Conservation (phyloP, 768 basidiomycete genomes). For the Kwoniella dejecticola region DNA sequence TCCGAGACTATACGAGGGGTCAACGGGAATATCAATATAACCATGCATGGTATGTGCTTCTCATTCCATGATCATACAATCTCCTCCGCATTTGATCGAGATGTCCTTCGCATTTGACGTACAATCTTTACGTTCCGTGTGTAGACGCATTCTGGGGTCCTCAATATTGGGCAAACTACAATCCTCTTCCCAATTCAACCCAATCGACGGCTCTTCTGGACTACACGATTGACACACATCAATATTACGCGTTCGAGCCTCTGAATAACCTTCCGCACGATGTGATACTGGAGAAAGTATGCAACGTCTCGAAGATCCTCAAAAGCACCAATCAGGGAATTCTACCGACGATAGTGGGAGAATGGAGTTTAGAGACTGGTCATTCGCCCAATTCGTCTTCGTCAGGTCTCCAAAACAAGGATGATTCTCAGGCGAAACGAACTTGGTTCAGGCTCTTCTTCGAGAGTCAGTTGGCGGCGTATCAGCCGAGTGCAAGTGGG, state of each 20-base stretch:
- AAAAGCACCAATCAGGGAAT: conserved; percentile 24
- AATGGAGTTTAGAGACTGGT: conserved; percentile 55
- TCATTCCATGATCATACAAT: not conserved
- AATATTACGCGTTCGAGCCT: conserved; percentile 54
- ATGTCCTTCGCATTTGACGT: no score
- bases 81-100: no score
- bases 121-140: no score
- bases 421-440: conserved; percentile 37
- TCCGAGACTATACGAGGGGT: conserved; percentile 21
- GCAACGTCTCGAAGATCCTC: conserved; percentile 44
- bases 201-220: conserved; percentile 8
- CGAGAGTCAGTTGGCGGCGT: conserved; percentile 52
- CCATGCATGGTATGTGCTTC: conserved; percentile 45
- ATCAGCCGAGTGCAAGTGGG: conserved; percentile 31
- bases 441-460: conserved; percentile 54
- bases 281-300: conserved; percentile 48
- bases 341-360: conserved; percentile 42
- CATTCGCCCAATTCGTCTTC: conserved; percentile 33
- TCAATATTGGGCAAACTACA: conserved; percentile 48
- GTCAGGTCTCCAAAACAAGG: conserved; percentile 20
- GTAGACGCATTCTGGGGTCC: conserved; percentile 53
- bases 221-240: conserved; percentile 47
- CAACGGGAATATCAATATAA: conserved; percentile 31
- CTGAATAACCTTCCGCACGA: conserved; percentile 45
- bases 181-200: conserved; percentile 25